Conservation (phyloP, 176 grass and related monocot genomes). For the Oryza glumipatula region DNA sequence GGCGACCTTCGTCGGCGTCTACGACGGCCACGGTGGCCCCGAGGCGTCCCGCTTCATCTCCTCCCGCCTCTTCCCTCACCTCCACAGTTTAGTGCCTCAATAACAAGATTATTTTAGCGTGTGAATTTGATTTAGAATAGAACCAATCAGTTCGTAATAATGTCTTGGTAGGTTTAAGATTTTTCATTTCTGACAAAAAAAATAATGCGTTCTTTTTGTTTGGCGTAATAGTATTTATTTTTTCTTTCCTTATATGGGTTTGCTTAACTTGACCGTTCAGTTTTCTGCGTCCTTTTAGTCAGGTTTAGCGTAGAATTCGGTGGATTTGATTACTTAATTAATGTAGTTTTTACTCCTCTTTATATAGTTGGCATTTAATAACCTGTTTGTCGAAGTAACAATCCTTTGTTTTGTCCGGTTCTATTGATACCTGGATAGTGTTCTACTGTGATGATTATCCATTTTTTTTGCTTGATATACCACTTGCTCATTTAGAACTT, state of each 20-base stretch:
- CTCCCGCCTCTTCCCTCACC: slow-evolving; percentile 40
- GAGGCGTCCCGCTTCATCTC: slow-evolving; percentile 44
- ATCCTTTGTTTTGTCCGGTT: not conserved
- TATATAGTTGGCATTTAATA: not conserved
- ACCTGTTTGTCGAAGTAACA: slow-evolving; percentile 21
- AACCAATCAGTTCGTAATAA: not conserved
- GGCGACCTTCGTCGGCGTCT: slow-evolving; percentile 43
- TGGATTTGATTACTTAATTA: not conserved
- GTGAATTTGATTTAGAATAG: not conserved
- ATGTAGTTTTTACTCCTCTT: slow-evolving; percentile 24
- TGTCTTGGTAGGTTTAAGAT: not conserved
- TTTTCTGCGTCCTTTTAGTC: not conserved
- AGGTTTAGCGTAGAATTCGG: not conserved
- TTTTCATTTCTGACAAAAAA: not conserved
- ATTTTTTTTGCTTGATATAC: not conserved
- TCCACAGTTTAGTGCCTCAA: slow-evolving; percentile 20
- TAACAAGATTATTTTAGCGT: not conserved
- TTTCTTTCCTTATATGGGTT: not conserved
- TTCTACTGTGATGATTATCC: not conserved
- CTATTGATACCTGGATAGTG: not conserved
- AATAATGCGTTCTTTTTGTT: not conserved
- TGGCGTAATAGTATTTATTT: not conserved
- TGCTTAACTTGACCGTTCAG: not conserved
- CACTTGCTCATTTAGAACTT: not conserved
- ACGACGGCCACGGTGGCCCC: slow-evolving; percentile 48